Percentiles rank a stretch among this genome's conserved stretches.
phyloP scores from a whole-genome alignment of 129 eudicot genomes.

The Chrysanthemum lavandulifolium region DNA sequence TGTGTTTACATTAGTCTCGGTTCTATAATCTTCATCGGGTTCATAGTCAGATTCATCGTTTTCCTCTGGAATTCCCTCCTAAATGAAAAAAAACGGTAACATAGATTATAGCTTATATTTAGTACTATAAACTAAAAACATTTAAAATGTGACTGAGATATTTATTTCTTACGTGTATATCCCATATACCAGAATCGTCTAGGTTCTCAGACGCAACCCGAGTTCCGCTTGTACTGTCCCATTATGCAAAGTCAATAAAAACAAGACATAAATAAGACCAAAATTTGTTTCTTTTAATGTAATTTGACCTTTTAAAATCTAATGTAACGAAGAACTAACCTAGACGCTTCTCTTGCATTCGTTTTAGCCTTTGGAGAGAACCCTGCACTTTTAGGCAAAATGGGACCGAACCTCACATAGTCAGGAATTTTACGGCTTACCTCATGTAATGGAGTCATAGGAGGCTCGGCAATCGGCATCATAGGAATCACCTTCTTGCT shows the following conservation, averaged over 20 bases:
- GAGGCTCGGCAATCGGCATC: constrained; percentile 83
- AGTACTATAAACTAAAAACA: no score
- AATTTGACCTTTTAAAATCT: neutral
- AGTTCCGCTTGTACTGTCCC: constrained; percentile 46
- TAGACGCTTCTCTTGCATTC: constrained; percentile 44
- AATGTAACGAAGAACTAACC: constrained; percentile 41
- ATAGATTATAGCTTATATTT: neutral
- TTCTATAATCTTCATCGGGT: constrained; percentile 22
- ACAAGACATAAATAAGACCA: neutral
- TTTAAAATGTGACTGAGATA: constrained; percentile 6
- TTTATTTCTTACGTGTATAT: constrained; percentile 42
- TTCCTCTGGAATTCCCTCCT: constrained; percentile 61
- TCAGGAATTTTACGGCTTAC: constrained; percentile 70
- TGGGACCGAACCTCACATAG: constrained; percentile 76
- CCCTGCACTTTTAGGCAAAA: constrained; percentile 82
- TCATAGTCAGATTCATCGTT: constrained; percentile 43
- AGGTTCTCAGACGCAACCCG: constrained; percentile 37
- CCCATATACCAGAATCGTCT: constrained; percentile 55
- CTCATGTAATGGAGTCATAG: constrained; percentile 83
- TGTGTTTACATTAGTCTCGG: constrained; percentile 19
- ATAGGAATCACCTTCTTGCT: constrained; percentile 55
- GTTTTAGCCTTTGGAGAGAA: constrained; percentile 56
- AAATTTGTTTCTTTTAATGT: neutral
- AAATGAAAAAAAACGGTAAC: constrained; percentile 22
- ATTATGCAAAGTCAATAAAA: neutral